Base-by-base conservation (phyloP, 495 filamentous ascomycete genomes). In the Letharia lupina region DNA sequence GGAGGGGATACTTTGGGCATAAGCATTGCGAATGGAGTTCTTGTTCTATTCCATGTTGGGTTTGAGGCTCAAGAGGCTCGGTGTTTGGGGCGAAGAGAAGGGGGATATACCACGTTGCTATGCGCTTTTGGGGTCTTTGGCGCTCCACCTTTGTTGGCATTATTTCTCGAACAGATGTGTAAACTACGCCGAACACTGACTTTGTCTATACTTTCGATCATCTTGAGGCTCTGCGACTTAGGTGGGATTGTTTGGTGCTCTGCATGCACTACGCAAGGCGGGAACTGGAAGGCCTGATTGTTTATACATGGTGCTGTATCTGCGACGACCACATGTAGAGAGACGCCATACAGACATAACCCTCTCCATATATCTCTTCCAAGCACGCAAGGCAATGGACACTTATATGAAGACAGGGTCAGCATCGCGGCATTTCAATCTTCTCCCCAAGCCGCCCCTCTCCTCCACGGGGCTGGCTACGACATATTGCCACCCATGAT, bases 21-120 rank as follows among this genome's bases (percentile, higher is more conserved):
- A 45, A 48, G 52, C 67, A 66, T 69, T 64, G 67, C 64, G 67
- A 58, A 23, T 10, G 67, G 63, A 41, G 64, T 63, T 65, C 7
- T 31, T 42, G 52, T 15, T 47, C 45, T 12, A 65, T 20, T 41
- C 50, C 42, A 35, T 16, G 18, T 58, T 47, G 41, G 63, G 40
- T 28, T 39, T 15, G 11, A 47, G 47, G 35, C 33, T 39, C 18
- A 41, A 7, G 45, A 23, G 33, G 54, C 54, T 57, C 31, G 54
- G 54, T 57, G 54, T 57, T 57, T 37, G 33, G 7, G 33, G 54
- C 33, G 39, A 35, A 57, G 16, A 0, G 33, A 57, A 2, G 15
- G 31, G 33, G 33, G 54, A 57, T 57, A 57, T 57, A 57, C 54
- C 54, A 57, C 13, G 52, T 57, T 57, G 33, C 33, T 57, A 56